phyloP scores from a whole-genome alignment of 192 early-diverging fungal genomes.

The Coemansia sp. region DNA sequence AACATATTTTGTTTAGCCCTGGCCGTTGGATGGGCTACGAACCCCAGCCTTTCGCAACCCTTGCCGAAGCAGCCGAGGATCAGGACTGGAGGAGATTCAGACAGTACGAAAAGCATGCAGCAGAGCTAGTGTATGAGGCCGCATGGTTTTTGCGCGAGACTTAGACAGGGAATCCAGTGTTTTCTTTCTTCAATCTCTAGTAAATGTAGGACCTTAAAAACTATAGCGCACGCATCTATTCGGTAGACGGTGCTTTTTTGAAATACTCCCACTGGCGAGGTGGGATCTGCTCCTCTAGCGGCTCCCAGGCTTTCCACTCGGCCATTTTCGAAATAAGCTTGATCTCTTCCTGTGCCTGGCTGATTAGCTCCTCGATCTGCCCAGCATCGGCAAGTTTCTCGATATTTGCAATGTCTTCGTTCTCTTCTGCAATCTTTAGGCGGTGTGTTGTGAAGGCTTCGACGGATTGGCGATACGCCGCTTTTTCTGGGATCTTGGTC shows the following conservation, averaged over 20 bases:
- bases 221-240: constrained; percentile 9
- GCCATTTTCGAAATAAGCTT: constrained; percentile 80
- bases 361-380: constrained; percentile 92
- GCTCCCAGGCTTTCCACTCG: constrained; percentile 90
- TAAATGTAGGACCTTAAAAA: no score
- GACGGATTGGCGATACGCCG: constrained; percentile 82
- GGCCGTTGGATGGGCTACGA: constrained; percentile 59
- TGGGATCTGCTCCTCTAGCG: constrained; percentile 75
- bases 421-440: constrained; percentile 72
- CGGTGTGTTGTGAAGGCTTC: constrained; percentile 78
- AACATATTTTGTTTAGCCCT: constrained; percentile 63
- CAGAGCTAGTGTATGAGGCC: constrained; percentile 43
- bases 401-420: constrained; percentile 73
- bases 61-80: constrained; percentile 57
- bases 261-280: constrained; percentile 83
- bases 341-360: constrained; percentile 87
- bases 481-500: constrained; percentile 70
- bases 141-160: constrained; percentile 52
- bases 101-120: constrained; percentile 31
- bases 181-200: no score
- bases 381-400: constrained; percentile 78
- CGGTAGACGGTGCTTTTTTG: constrained; percentile 39
- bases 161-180: constrained; percentile 4
- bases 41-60: constrained; percentile 58
- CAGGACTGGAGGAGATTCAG: constrained; percentile 28